Evolutionary conservation across 2,329 filamentous ascomycete genomes (phyloP), one percentile per base, ranked within the genome.

Genomic region (Ophiosphaerella narmari): DNA sequence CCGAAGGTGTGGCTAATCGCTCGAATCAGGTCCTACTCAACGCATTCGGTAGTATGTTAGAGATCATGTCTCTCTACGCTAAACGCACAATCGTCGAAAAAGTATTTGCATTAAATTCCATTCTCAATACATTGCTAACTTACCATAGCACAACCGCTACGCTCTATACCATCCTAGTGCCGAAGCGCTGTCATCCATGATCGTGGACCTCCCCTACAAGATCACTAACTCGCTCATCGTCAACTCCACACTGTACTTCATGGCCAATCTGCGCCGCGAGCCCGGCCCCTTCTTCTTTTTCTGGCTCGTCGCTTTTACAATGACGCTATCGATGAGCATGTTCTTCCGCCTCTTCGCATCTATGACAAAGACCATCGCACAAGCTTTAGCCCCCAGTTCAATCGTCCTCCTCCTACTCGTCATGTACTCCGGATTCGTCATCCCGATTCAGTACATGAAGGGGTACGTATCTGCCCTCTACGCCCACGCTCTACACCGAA

Each of bases 31-130:
- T 92, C 93, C 70, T 59, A 3, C 34, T 86, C 46, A 84, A 83
- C 52, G 82, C 82, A 2, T 69, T 86, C 18, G 77, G 75, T 1
- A 78, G 81, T 9, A 80, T 85, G 45, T 73, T 78, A 0, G 84
- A 87, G 39, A 65, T 70, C 39, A 92, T 95, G 71, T 52, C 43
- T 18, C 52, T 96, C 1, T 96, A 92, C 66, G 82, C 88, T 1
- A 90, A 96, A 80, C 86, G 91, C 18, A 86, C 88, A 1, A 95
- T 96, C 61, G 88, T 96, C 49, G 90, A 96, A 67, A 96, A 96
- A 70, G 56, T 56, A 18, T 11, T 18, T 7, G 2, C 6, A 1
- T 24, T 9, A 4, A 16, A 1, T 16, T 6, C 2, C 3, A 1
- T 13, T 23, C 6, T 1, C 2, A 29, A 18, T 4, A 9, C 39